Evolutionary conservation across 768 basidiomycete genomes (phyloP).

Genomic region (Postia placenta): DNA sequence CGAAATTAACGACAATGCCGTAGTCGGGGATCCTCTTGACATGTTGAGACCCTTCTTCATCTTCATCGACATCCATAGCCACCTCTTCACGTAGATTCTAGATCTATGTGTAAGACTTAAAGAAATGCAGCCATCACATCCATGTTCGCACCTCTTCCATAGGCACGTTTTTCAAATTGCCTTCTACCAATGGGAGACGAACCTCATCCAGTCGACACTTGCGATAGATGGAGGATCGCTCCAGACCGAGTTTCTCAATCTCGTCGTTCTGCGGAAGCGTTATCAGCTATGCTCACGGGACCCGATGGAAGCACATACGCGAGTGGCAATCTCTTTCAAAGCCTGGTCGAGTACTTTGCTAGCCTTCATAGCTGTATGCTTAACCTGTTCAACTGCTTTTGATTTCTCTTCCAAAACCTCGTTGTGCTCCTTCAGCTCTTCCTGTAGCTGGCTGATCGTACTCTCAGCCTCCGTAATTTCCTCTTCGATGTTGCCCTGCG

Average conservation of each 20-base stretch:
- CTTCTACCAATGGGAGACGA: slow-evolving; percentile 66
- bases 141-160: slow-evolving; percentile 78
- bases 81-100: slow-evolving; percentile 81
- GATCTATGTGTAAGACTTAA: neutral
- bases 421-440: slow-evolving; percentile 55
- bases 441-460: slow-evolving; percentile 48
- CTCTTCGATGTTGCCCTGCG: slow-evolving; percentile 45
- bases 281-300: too few relatives aligned
- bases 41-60: slow-evolving; percentile 74
- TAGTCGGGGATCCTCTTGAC: slow-evolving; percentile 71
- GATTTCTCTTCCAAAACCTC: slow-evolving; percentile 68
- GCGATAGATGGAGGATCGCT: slow-evolving; percentile 82
- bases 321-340: slow-evolving; percentile 81
- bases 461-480: slow-evolving; percentile 58
- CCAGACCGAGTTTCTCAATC: slow-evolving; percentile 82
- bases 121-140: neutral
- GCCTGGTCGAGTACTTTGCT: slow-evolving; percentile 78
- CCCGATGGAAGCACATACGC: slow-evolving; percentile 39
- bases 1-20: slow-evolving; percentile 88
- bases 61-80: slow-evolving; percentile 89
- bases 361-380: slow-evolving; percentile 63
- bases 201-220: slow-evolving; percentile 94
- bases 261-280: slow-evolving; percentile 69
- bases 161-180: slow-evolving; percentile 79
- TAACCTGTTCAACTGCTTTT: slow-evolving; percentile 68